Conservation (phyloP, 2,329 filamentous ascomycete genomes). For the Stagonosporopsis tanaceti region DNA sequence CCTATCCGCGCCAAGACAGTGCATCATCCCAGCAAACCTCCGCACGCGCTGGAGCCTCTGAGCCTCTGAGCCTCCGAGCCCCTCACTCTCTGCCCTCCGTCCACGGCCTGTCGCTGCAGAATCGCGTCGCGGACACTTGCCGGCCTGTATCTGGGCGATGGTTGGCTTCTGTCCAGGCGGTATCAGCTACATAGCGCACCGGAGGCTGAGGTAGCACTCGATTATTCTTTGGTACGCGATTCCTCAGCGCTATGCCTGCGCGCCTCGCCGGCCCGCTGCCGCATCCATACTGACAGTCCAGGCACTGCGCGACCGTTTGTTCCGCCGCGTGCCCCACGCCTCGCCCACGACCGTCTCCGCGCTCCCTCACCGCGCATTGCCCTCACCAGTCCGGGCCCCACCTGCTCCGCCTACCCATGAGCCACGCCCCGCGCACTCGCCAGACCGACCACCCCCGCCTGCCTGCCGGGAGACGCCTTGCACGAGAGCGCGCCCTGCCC, state of each 20-base stretch:
- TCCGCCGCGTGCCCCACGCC: constrained; percentile 6
- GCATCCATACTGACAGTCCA: constrained; percentile 1
- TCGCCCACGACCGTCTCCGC: constrained; percentile 1
- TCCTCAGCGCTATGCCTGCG: neutral
- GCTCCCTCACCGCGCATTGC: constrained; percentile 5
- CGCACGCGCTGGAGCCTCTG: neutral
- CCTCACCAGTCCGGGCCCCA: neutral
- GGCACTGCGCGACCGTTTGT: constrained; percentile 7
- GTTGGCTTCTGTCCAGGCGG: constrained; percentile 33
- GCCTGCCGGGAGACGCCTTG: no score
- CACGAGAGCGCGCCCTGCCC: neutral
- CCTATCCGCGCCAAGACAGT: constrained; percentile 11
- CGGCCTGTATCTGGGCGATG: constrained; percentile 36
- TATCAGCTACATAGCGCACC: constrained; percentile 33
- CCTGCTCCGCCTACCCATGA: constrained; percentile 22
- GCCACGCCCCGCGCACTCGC: constrained; percentile 20
- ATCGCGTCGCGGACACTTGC: constrained; percentile 16
- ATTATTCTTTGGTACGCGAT: constrained; percentile 14
- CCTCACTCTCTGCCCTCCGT: constrained; percentile 1
- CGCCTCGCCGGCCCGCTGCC: constrained; percentile 5
- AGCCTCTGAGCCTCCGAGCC: no score
- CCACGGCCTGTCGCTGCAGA: neutral
- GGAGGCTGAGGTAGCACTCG: constrained; percentile 40
- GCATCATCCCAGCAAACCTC: constrained; percentile 9
- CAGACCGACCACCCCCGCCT: constrained; percentile 5